Evolutionary conservation across 192 early-diverging fungal species (phyloP), one percentile per base, ranked within the genome.

Genomic region (Kappamyces sp.): DNA sequence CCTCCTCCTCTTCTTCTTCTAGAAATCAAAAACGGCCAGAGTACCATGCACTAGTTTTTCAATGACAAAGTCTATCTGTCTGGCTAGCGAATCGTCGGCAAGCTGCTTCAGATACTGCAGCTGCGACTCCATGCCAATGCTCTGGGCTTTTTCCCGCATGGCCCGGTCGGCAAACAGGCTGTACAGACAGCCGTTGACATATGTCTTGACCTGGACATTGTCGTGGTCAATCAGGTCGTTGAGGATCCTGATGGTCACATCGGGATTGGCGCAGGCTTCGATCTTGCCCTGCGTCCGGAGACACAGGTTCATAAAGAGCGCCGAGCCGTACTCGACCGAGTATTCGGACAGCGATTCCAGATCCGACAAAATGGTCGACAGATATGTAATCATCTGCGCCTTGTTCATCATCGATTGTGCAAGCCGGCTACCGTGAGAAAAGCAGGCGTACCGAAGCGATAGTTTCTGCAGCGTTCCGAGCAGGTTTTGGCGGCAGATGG

Each of bases 221-320:
- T 70, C 70, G 35, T 66, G 55, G 52, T 75, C 70, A 14, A 74
- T 60, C 32, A 80, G 57, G 11, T 63, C 61, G 42, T 49, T 62
- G 36, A 65, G 45, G 8, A 59, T 40, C 12, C 41, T 63, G 4
- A 63, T 12, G 30, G 65, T 69, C 2, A 57, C 36, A 5, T 45
- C 54, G 11, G 66, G 66, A 39, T 71, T 52, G 2, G 37, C 11
- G 3, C 48, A 45, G 51, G 70, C 72, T 60, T 77, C 65, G 30
- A 57, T 53, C 41, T 69, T 62, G 0, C 78, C 78, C 11, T 40
- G 32, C 12, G 68, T 72, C 46, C 78, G 22, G 57, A 77, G 51
- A 49, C 72, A 74, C 5, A 80, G 67, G 60, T 80, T 80, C 78
- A 80, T 80, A 36, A 77, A 49, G 43, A 77, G 49, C 5, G 78